Conservation (phyloP, 495 filamentous ascomycete genomes). For the Penicillium desertorum region DNA sequence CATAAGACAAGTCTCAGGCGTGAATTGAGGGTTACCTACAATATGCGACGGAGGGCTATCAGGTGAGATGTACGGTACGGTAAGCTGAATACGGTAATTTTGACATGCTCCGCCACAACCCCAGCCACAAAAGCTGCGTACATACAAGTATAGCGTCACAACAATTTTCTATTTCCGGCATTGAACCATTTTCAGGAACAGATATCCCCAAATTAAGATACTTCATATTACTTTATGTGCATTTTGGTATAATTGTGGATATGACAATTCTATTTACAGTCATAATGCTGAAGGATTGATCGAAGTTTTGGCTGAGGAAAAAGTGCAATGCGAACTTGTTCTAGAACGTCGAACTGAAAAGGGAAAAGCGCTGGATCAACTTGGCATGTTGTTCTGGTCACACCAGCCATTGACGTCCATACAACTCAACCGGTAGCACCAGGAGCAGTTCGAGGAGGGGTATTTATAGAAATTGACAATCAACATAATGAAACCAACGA, state of each 20-base stretch:
- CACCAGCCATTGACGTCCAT: slow-evolving; percentile 81
- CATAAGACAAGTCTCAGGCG: not conserved
- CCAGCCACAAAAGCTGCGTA: slow-evolving; percentile 5
- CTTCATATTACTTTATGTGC: not conserved
- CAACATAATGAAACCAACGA: slow-evolving; percentile 80
- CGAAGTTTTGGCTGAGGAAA: not conserved
- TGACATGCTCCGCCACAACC: slow-evolving; percentile 6
- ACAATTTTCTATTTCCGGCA: slow-evolving; percentile 3
- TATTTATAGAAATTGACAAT: slow-evolving; percentile 87
- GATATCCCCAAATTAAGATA: not conserved
- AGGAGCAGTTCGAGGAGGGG: slow-evolving; percentile 66
- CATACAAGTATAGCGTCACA: not conserved
- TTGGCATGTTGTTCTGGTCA: slow-evolving; percentile 56
- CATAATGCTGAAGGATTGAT: slow-evolving; percentile 6
- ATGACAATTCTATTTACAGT: slow-evolving; percentile 22
- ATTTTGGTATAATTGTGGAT: not conserved
- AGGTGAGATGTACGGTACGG: slow-evolving; percentile 6
- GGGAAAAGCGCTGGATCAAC: slow-evolving; percentile 1
- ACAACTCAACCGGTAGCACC: slow-evolving; percentile 95
- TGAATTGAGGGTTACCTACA: slow-evolving; percentile 1
- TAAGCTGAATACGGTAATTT: slow-evolving; percentile 1
- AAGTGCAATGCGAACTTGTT: not conserved
- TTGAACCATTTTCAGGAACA: not conserved
- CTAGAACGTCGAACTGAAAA: not conserved
- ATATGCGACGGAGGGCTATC: slow-evolving; percentile 5